A percentile compares a stretch with the other conserved stretches of the same genome.
phyloP scores from a whole-genome alignment of 345 rosid species.

The Populus deltoides region DNA sequence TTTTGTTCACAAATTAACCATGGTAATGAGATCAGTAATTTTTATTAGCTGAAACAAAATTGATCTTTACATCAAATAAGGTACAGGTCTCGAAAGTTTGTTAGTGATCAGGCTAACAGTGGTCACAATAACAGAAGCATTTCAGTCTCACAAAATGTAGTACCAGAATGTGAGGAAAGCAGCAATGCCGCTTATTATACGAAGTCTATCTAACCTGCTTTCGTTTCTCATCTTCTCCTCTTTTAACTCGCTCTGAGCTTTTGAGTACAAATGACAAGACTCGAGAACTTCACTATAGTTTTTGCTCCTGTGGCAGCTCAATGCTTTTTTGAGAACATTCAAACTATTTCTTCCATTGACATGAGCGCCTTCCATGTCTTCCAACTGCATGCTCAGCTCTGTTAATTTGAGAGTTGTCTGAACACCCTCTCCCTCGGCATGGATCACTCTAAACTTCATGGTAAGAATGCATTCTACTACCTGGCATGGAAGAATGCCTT shows the following conservation, averaged over 20 bases:
- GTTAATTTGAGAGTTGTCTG: constrained; percentile 54
- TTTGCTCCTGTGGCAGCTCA: constrained; percentile 64
- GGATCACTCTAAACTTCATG: constrained; percentile 63
- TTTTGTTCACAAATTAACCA: not conserved
- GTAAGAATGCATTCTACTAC: constrained; percentile 65
- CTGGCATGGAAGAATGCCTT: constrained; percentile 58
- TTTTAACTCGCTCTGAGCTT: constrained; percentile 58
- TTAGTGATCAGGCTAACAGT: constrained; percentile 13
- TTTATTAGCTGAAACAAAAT: constrained; percentile 30
- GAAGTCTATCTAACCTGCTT: constrained; percentile 58
- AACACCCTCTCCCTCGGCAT: constrained; percentile 40
- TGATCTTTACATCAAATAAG: constrained; percentile 28
- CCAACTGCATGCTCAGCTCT: constrained; percentile 77
- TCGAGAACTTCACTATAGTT: constrained; percentile 69
- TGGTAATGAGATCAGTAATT: not conserved
- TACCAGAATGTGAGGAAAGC: constrained; percentile 61
- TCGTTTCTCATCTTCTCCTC: constrained; percentile 76
- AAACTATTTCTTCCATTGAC: constrained; percentile 72
- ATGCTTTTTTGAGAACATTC: constrained; percentile 59
- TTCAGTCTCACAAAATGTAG: constrained; percentile 45
- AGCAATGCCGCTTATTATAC: constrained; percentile 60
- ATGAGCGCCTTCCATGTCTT: constrained; percentile 78
- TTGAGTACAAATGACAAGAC: constrained; percentile 63
- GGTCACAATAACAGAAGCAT: not conserved
- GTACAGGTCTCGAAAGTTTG: constrained; percentile 4